These are phyloP conservation scores for Dactylellina parvicollis DNA, from an alignment of 2,329 filamentous ascomycete genomes.

Conservation along the genomic window DNA sequence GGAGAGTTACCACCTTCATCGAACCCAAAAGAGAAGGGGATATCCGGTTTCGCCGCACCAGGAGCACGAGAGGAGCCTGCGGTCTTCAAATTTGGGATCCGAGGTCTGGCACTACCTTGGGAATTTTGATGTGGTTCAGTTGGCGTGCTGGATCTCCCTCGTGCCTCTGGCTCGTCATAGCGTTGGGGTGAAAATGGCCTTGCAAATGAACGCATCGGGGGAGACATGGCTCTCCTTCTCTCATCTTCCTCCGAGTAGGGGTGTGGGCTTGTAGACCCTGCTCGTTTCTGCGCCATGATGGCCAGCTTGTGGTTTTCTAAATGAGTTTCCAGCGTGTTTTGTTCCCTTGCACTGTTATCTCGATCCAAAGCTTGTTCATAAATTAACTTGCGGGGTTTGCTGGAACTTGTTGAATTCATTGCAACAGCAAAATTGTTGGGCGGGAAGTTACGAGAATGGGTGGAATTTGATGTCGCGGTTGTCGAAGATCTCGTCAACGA, in stretches of 20 bases:
- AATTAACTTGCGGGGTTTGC: constrained; percentile 57
- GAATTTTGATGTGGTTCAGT: not conserved
- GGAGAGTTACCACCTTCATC: constrained; percentile 7
- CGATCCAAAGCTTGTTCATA: constrained; percentile 58
- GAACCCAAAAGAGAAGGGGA: constrained; percentile 49
- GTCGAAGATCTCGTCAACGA: constrained; percentile 80
- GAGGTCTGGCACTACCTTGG: constrained; percentile 11
- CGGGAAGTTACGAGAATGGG: constrained; percentile 42
- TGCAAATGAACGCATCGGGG: constrained; percentile 40
- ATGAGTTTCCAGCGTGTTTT: constrained; percentile 16
- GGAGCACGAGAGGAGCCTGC: constrained; percentile 7
- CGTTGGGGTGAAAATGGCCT: constrained; percentile 34
- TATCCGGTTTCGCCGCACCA: not conserved
- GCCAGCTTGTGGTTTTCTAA: constrained; percentile 44
- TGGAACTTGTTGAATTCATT: constrained; percentile 39
- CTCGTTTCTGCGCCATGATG: constrained; percentile 43
- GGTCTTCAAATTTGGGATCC: constrained; percentile 30
- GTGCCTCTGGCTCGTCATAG: constrained; percentile 23
- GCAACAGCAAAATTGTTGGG: constrained; percentile 18
- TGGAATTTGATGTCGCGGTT: constrained; percentile 76
- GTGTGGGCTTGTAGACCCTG: constrained; percentile 42
- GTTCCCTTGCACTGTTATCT: constrained; percentile 46
- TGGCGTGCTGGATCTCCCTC: constrained; percentile 1
- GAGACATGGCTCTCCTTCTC: constrained; percentile 41
- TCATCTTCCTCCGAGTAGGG: constrained; percentile 50